A percentile compares a stretch with the other conserved stretches of the same genome.
phyloP scores from a whole-genome alignment of 306 rosid genomes.

The Aeschynomene evenia region DNA sequence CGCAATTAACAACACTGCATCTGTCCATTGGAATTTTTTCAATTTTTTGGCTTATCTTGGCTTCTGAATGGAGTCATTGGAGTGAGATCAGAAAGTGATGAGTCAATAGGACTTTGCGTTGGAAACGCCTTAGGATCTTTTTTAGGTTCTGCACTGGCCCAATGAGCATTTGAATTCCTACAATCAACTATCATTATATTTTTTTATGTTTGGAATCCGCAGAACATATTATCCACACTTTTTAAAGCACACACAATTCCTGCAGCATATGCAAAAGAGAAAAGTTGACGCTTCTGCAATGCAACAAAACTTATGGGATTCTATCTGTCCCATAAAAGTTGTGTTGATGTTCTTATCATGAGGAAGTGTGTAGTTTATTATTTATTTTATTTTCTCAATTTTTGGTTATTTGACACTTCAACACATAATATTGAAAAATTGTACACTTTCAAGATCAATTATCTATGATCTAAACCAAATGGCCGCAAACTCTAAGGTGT shows the following conservation, averaged over 20 bases:
- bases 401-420: neutral
- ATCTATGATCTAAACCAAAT: neutral
- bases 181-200: neutral
- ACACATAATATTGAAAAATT: slow-evolving; percentile 6
- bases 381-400: neutral
- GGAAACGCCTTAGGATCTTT: slow-evolving; percentile 1
- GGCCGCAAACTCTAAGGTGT: neutral
- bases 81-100: slow-evolving; percentile 5
- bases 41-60: neutral
- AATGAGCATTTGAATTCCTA: neutral
- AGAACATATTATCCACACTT: slow-evolving; percentile 1
- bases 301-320: neutral
- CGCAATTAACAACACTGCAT: no score
- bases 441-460: neutral
- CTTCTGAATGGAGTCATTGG: neutral
- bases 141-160: slow-evolving; percentile 14
- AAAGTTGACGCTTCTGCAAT: slow-evolving; percentile 7
- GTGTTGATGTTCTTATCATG: no score
- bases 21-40: neutral
- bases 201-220: slow-evolving; percentile 13
- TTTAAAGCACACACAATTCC: slow-evolving; percentile 8
- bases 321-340: neutral
- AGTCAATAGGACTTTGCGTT: slow-evolving; percentile 10
- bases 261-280: neutral
- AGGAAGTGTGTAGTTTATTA: neutral